A percentile compares a stretch with the other conserved stretches of the same genome.
Evolutionary conservation across 1,139 yeast species (phyloP).

Genomic region (Kluyveromyces marxianus): DNA sequence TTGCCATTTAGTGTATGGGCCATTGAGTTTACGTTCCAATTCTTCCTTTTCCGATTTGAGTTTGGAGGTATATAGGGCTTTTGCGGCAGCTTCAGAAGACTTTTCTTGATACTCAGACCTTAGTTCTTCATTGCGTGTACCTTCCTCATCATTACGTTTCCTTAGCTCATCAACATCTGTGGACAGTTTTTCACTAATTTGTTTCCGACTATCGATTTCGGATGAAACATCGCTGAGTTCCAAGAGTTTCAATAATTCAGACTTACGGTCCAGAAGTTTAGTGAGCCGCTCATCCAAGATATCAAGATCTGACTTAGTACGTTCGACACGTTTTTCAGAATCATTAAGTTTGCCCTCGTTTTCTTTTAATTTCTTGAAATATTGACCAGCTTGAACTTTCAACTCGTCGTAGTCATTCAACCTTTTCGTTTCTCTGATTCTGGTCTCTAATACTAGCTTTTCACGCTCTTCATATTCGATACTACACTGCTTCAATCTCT

Average conservation of each 20-base stretch:
- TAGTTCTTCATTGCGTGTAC: constrained; percentile 35
- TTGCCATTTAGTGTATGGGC: constrained; percentile 39
- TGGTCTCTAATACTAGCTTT: constrained; percentile 29
- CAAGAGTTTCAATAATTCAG: constrained; percentile 10
- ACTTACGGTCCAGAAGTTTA: constrained; percentile 7
- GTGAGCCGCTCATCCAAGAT: constrained; percentile 19
- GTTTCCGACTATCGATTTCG: constrained; percentile 15
- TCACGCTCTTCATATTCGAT: constrained; percentile 26
- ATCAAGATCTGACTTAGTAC: constrained; percentile 34
- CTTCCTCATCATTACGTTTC: constrained; percentile 28
- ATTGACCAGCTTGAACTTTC: constrained; percentile 41
- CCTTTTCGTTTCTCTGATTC: constrained; percentile 41
- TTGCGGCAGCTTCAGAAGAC: constrained; percentile 51
- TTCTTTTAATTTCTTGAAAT: constrained; percentile 41
- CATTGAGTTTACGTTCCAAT: constrained; percentile 36
- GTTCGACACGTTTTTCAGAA: constrained; percentile 41
- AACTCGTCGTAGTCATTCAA: constrained; percentile 43
- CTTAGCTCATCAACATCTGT: constrained; percentile 21
- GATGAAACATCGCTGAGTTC: constrained; percentile 7
- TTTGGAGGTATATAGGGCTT: constrained; percentile 33
- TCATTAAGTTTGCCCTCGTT: constrained; percentile 43
- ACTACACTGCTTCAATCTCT: constrained; percentile 34
- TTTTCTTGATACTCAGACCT: constrained; percentile 45
- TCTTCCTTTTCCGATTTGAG: constrained; percentile 29
- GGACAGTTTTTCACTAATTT: constrained; percentile 11